Evolutionary conservation across 148 eudicot genomes (phyloP), one percentile per base, ranked within the genome.

Genomic region (Cornus florida): DNA sequence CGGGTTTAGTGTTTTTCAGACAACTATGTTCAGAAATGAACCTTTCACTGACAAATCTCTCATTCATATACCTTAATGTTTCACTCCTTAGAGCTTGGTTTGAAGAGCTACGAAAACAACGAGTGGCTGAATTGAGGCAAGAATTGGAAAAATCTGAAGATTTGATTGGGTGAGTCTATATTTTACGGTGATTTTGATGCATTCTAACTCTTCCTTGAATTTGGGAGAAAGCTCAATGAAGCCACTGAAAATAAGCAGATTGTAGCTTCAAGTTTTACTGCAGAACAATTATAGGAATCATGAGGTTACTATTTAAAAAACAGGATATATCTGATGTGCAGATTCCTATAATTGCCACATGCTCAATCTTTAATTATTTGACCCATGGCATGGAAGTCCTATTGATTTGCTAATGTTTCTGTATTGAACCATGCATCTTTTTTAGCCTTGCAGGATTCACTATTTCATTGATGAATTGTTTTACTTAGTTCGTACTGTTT

Each of bases 111-210:
- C 28, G 89, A 79, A 90, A 86, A 78, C 74, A 79, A 75, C 89
- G 98, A 77, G 87, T 95, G 22, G 93, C 85, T 67, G 98, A 93
- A 76, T 74, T 95, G 81, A 90, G 89, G 81, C 87, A 77, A 83
- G 92, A 86, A 82, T 86, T 95, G 79, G 92, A 87, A 79, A 88
- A 81, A 79, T 90, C 97, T 35, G 90, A 93, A 70, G 90, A 85
- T 75, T 88, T 92, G 64, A 95, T 95, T 73, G 97, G 97, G 98
- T 93, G 74, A 86, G 94, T 79, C 66, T 56, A 28, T 67, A 6
- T 19, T 23, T 72, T 75, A 7, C 39, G 57, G 35, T 43, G 46
- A 71, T 3, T 71, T 12, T 43, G 17, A 46, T 46, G 32, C 74
- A 75, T 38, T 35, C 57, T 64, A 62, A 31, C 72, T 43, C 20